Evolutionary conservation across 2,329 filamentous ascomycete genomes (phyloP).

Genomic region (Diaporthe helianthi): DNA sequence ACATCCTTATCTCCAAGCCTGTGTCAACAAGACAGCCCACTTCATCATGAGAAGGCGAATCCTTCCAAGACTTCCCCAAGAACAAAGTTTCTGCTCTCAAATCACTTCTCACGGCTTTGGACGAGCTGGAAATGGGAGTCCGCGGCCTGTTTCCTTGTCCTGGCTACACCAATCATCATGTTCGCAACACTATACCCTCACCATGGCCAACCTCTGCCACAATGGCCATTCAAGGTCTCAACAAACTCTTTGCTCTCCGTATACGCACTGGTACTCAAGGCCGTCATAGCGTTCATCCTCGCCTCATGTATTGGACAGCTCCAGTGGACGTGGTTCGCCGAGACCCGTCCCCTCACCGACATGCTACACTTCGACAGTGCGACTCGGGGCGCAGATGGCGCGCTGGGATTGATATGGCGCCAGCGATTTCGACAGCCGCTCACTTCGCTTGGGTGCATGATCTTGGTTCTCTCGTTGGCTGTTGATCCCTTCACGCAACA

Average conservation of each 20-base stretch:
- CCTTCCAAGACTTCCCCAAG: not conserved
- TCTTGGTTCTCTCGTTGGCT: not conserved
- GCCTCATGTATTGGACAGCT: not conserved
- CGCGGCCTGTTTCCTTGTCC: not conserved
- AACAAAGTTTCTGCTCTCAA: not conserved
- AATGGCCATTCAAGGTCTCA: not conserved
- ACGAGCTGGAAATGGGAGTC: not conserved
- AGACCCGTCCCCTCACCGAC: not conserved
- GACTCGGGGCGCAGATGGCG: not conserved
- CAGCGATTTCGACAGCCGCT: not conserved
- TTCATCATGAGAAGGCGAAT: not conserved
- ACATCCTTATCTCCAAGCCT: not conserved
- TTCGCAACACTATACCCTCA: not conserved
- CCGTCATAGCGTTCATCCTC: not conserved
- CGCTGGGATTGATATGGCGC: not conserved
- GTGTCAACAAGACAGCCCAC: not conserved
- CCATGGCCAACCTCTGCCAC: not conserved
- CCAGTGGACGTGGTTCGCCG: not conserved
- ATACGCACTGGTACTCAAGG: not conserved
- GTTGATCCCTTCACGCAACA: not conserved
- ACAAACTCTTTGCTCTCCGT: not conserved
- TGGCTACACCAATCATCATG: not conserved
- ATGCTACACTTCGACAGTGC: not conserved
- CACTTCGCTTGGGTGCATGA: not conserved
- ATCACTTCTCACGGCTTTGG: not conserved